These are phyloP conservation scores for Plasmodium reichenowi DNA, from an alignment of 169 alveolate species.

Conservation along the genomic window DNA sequence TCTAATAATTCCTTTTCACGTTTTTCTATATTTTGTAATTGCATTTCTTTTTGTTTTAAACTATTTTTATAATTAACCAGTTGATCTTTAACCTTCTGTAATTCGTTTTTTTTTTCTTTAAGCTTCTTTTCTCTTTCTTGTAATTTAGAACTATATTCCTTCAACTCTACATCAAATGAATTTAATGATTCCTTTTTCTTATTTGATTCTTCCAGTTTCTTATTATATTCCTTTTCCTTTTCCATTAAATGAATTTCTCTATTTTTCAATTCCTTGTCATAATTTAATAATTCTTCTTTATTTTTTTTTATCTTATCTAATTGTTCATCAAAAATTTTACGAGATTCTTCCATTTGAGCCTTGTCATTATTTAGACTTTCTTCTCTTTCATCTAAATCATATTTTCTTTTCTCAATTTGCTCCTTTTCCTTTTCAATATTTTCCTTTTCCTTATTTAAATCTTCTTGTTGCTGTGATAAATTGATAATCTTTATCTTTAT, in stretches of 20 bases:
- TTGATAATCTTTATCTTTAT: constrained; percentile 62
- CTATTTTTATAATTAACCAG: constrained; percentile 67
- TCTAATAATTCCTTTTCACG: constrained; percentile 69
- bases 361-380: constrained; percentile 59
- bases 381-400: constrained; percentile 56
- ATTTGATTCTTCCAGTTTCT: constrained; percentile 53
- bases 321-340: constrained; percentile 72
- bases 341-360: constrained; percentile 60
- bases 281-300: constrained; percentile 58
- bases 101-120: constrained; percentile 62
- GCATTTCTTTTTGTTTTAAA: constrained; percentile 57
- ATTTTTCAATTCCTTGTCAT: constrained; percentile 57
- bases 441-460: constrained; percentile 70
- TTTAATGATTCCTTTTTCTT: constrained; percentile 54
- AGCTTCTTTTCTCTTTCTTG: constrained; percentile 74
- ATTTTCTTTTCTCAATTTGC: constrained; percentile 54
- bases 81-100: constrained; percentile 70
- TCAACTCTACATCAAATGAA: constrained; percentile 39
- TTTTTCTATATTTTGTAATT: constrained; percentile 61
- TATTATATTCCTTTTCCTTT: constrained; percentile 49
- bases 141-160: constrained; percentile 44
- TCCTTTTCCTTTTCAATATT: constrained; percentile 65
- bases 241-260: constrained; percentile 61
- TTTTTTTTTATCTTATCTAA: constrained; percentile 68
- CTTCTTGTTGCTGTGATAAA: constrained; percentile 74